Evolutionary conservation across 257 asterid species (phyloP).

Genomic region (Leptodermis oblonga): DNA sequence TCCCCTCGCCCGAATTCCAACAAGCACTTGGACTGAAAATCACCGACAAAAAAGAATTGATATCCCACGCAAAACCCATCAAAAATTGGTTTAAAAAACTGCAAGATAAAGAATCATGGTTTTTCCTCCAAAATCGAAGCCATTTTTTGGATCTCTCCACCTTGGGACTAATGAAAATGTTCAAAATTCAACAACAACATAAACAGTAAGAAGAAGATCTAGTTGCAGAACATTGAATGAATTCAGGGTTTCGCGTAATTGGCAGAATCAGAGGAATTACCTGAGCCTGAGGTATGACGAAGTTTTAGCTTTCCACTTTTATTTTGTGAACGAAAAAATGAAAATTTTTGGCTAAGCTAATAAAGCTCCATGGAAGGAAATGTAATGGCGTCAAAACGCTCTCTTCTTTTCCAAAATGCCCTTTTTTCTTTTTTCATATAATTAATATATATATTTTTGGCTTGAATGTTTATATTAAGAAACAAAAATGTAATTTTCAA

Average conservation of each 20-base stretch:
- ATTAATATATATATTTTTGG: neutral
- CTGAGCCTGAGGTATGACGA: slow-evolving; percentile 11
- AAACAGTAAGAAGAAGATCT: slow-evolving; percentile 14
- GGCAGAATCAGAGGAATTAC: slow-evolving; percentile 2
- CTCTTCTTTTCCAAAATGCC: neutral
- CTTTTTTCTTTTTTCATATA: neutral
- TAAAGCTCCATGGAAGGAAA: slow-evolving; percentile 10
- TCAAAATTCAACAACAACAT: neutral
- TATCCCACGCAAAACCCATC: slow-evolving; percentile 3
- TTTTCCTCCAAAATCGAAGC: slow-evolving; percentile 20
- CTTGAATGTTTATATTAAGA: neutral
- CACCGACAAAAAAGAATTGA: slow-evolving; percentile 16
- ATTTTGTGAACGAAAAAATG: neutral
- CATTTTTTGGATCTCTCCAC: slow-evolving; percentile 25
- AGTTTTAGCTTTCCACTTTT: slow-evolving; percentile 3
- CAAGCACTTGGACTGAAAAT: slow-evolving; percentile 18
- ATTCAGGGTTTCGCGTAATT: neutral
- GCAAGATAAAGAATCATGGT: slow-evolving; percentile 9
- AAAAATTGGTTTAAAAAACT: neutral
- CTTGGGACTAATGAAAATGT: slow-evolving; percentile 18
- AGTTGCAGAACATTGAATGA: neutral
- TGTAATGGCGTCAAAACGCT: slow-evolving; percentile 15
- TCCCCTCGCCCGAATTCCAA: slow-evolving; percentile 13
- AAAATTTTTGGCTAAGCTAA: slow-evolving; percentile 6
- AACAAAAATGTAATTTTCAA: neutral